These are phyloP conservation scores for Nemophila menziesii DNA, from an alignment of 257 asterid species.

Conservation along the genomic window DNA sequence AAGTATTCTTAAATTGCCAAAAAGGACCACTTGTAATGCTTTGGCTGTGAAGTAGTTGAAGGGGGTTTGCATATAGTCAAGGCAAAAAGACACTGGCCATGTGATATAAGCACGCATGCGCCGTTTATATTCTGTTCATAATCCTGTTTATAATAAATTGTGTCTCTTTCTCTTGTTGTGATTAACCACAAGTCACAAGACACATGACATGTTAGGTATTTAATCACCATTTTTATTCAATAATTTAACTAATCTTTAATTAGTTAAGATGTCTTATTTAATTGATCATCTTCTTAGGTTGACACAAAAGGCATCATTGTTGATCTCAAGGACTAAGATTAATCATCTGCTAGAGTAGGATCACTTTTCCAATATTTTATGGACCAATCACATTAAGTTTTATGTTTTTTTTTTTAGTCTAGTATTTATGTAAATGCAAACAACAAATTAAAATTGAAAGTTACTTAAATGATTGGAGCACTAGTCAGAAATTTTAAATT, in stretches of 20 bases:
- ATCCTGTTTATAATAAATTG: neutral
- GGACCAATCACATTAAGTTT: conserved; percentile 16
- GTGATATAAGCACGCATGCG: conserved; percentile 38
- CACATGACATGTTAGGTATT: neutral
- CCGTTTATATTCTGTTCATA: conserved; percentile 19
- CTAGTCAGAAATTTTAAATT: no score
- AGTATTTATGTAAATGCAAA: no score
- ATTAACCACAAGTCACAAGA: neutral
- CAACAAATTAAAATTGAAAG: no score
- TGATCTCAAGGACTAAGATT: no score
- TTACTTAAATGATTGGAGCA: no score
- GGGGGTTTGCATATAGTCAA: conserved; percentile 20
- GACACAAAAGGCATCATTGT: no score
- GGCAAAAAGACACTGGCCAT: conserved; percentile 27
- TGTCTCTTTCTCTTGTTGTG: neutral
- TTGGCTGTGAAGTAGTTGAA: conserved; percentile 12
- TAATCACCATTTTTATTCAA: neutral
- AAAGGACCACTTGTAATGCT: conserved; percentile 6
- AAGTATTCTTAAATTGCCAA: neutral
- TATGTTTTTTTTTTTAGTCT: no score
- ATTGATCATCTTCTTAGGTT: no score
- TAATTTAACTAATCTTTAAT: neutral
- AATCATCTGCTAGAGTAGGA: conserved; percentile 8
- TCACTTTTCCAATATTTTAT: conserved; percentile 2
- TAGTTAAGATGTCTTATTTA: neutral